Evolutionary conservation across 495 filamentous ascomycete genomes (phyloP).

Genomic region (Hypoxylon fragiforme): DNA sequence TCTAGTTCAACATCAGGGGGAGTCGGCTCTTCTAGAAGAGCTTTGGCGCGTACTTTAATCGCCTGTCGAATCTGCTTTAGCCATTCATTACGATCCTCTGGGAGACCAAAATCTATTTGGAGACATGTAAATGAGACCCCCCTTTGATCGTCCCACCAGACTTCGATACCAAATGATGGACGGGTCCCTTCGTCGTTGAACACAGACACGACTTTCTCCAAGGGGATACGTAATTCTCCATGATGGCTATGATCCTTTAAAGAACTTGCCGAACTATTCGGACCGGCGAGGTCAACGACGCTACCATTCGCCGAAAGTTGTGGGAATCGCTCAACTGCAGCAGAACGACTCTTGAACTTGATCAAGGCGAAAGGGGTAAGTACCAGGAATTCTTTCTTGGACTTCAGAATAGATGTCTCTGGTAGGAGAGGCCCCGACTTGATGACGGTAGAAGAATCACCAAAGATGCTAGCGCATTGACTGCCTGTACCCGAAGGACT

Average conservation of each 20-base stretch:
- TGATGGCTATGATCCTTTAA: constrained; percentile 15
- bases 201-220: constrained; percentile 75
- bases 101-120: constrained; percentile 71
- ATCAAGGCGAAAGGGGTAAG: constrained; percentile 82
- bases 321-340: constrained; percentile 52
- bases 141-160: constrained; percentile 75
- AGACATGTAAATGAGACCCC: constrained; percentile 53
- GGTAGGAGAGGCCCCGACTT: constrained; percentile 72
- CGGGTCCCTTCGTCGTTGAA: constrained; percentile 79
- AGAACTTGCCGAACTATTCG: constrained; percentile 30
- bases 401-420: constrained; percentile 76
- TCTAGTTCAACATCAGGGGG: constrained; percentile 64
- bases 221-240: constrained; percentile 53
- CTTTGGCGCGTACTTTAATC: constrained; percentile 55
- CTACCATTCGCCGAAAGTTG: constrained; percentile 23
- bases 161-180: constrained; percentile 78
- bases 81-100: constrained; percentile 76
- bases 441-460: constrained; percentile 21
- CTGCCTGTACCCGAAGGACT: constrained; percentile 34
- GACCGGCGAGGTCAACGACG: constrained; percentile 8
- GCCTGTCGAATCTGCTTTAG: constrained; percentile 66
- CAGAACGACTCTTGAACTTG: constrained; percentile 75
- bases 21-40: constrained; percentile 55
- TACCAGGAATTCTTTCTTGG: constrained; percentile 89
- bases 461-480: constrained; percentile 24